Evolutionary conservation across 2,329 filamentous ascomycete species (phyloP).

Genomic region (Pseudocercospora musae): DNA sequence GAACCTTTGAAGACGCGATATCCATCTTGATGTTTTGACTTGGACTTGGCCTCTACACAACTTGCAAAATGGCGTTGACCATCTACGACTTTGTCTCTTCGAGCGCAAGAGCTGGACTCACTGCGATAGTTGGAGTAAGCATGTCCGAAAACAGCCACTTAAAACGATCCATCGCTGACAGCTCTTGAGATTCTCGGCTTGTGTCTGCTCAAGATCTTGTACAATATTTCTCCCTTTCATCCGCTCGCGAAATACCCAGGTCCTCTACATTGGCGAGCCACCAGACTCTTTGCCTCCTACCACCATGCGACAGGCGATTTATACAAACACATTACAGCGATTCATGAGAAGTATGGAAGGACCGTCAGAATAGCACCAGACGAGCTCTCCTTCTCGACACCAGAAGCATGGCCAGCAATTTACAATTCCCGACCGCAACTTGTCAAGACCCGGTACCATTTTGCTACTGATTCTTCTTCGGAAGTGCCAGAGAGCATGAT

Average conservation of each 20-base stretch:
- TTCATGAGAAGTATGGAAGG: constrained; percentile 28
- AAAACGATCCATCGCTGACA: not conserved
- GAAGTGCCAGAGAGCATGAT: constrained; percentile 23
- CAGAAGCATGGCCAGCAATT: constrained; percentile 26
- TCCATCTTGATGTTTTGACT: not conserved
- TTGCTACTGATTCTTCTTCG: constrained; percentile 5
- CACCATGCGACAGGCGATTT: constrained; percentile 24
- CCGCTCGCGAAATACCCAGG: constrained; percentile 26
- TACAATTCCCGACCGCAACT: constrained; percentile 28
- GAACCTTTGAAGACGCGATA: not conserved
- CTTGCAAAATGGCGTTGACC: not conserved
- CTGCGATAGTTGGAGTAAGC: not conserved
- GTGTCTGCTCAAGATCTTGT: constrained; percentile 8
- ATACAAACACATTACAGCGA: constrained; percentile 23
- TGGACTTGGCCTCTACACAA: not conserved
- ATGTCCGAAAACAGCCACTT: not conserved
- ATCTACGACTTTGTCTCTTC: not conserved
- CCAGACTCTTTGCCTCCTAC: constrained; percentile 21
- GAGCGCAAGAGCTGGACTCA: not conserved
- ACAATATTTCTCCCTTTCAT: constrained; percentile 28
- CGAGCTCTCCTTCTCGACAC: constrained; percentile 29
- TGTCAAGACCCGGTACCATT: constrained; percentile 21
- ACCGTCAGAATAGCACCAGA: constrained; percentile 31
- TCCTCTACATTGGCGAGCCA: constrained; percentile 22
- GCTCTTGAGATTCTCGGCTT: not conserved